Base-by-base conservation (phyloP, 495 filamentous ascomycete genomes). In the Penicillium paxilli region DNA sequence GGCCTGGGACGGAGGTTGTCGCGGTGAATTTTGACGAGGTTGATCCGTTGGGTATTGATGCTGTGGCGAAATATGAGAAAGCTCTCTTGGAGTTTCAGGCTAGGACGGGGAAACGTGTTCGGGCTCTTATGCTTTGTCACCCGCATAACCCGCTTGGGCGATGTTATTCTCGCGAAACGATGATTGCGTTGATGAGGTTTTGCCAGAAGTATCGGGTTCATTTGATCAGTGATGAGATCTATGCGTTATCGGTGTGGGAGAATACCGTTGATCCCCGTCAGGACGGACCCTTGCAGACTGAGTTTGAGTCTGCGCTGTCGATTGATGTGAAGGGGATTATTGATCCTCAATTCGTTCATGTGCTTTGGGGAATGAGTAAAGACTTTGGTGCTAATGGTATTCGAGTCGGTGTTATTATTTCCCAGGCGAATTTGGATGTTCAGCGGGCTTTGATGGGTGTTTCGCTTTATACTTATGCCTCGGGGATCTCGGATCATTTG, bases 221-320 rank as follows among this genome's bases (percentile, higher is more conserved):
- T 51, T 57, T 87, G 2, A 74, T 87, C 45, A 79, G 77, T 38
- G 85, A 88, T 47, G 85, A 88, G 59, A 79, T 87, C 11, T 87
- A 87, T 58, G 85, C 80, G 0, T 60, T 84, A 16, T 82, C 78
- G 0, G 67, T 80, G 0, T 87, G 74, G 55, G 59, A 74, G 8
- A 74, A 72, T 21, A 62, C 64, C 0, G 60, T 71, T 4, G 62
- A 71, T 24, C n/a, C n/a, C n/a, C 11, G n/a, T 10, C 23, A 61
- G 6, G 20, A 49, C 4, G n/a, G 5, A 0, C 58, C 67, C 0
- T 23, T 63, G 0, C 63, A 69, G 11, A 58, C 70, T 4, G 37
- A 51, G 0, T 88, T 88, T 57, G 66, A 69, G n/a, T 84, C 80
- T 1, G 72, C 78, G 0, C 64, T 83, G 0, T 75, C 81, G 0